These are phyloP conservation scores for Candida silvatica DNA, from an alignment of 805 yeast genomes.

Conservation along the genomic window DNA sequence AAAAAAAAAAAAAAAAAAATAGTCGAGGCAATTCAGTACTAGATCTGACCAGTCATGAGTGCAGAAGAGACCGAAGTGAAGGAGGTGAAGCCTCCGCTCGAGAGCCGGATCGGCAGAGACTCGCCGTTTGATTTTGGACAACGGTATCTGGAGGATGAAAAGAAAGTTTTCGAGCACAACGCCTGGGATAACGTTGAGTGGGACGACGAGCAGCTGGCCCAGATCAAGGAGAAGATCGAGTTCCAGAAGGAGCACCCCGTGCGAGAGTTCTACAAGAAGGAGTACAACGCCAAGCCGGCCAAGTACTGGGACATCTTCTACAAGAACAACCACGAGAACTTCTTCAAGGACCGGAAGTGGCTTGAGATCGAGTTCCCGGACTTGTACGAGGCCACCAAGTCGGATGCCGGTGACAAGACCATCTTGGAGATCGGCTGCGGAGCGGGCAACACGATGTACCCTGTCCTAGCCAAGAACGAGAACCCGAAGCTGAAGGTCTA, in stretches of 20 bases:
- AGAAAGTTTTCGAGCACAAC: constrained; percentile 84
- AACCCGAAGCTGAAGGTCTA: constrained; percentile 65
- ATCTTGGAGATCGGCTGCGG: constrained; percentile 96
- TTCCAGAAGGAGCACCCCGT: constrained; percentile 80
- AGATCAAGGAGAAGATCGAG: constrained; percentile 48
- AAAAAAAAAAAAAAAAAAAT: background rate
- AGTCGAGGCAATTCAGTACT: too few relatives aligned
- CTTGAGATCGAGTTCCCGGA: constrained; percentile 88
- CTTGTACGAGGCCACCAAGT: constrained; percentile 68
- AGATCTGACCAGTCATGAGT: constrained; percentile 12
- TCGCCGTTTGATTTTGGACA: constrained; percentile 91
- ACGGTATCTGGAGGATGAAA: constrained; percentile 58
- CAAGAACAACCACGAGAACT: constrained; percentile 82
- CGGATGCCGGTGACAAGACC: constrained; percentile 59
- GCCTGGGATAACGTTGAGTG: constrained; percentile 98
- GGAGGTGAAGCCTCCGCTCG: constrained; percentile 34
- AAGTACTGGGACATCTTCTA: constrained; percentile 94
- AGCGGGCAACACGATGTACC: constrained; percentile 95
- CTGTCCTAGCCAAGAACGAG: constrained; percentile 73
- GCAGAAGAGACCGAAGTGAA: background rate
- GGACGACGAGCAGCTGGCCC: constrained; percentile 78
- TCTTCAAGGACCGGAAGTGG: constrained; percentile 97
- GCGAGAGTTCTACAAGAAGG: constrained; percentile 71
- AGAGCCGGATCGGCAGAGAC: constrained; percentile 70
- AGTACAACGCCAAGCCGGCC: constrained; percentile 81